Base-by-base conservation (phyloP, 176 grass and related monocot genomes). In the Eleusine indica region DNA sequence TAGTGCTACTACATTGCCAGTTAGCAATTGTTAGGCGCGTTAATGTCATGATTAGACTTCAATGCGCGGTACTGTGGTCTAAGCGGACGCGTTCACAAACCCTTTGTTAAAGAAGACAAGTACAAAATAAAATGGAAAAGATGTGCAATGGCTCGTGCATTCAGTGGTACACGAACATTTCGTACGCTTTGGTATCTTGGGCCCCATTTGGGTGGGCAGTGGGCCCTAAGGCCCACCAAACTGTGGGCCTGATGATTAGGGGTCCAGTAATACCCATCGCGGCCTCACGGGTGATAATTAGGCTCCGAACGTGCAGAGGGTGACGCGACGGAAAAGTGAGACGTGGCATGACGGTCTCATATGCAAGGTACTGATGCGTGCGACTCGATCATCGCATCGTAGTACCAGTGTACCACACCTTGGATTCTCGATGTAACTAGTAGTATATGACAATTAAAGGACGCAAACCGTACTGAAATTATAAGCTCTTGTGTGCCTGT, bases 71-170 rank as follows among this genome's bases (percentile, higher is more conserved):
- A 40, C 19, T 29, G 1, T 30, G 12, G 32, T 40, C 7, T 35
- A 41, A 51, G 6, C 28, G 8, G 70, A 75, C 81, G 17, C 12
- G 71, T 32, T 75, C 66, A 65, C 57, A 46, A 74, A 40, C 52
- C 81, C 43, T 38, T 25, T 7, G 12, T 62, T 71, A 18, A 62
- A 10, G 1, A 10, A 0, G 2, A 60, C 4, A 17, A 57, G 5
- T 5, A 25, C 6, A 19, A 53, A 21, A 53, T 49, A 22, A 21
- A 57, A 57, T 57, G 54, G 37, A 41, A 16, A 60, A 3, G 53
- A 17, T 4, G 12, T 5, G 51, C 1, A 53, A 13, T 9, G 43
- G 43, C 32, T 46, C 1, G 43, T 46, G 43, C 42, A 43, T 8
- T 8, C 42, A 43, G 7, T 43, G 2, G 43, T 5, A 37, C 49